Evolutionary conservation across 306 rosid genomes (phyloP).

Genomic region (Sesbania bispinosa): DNA sequence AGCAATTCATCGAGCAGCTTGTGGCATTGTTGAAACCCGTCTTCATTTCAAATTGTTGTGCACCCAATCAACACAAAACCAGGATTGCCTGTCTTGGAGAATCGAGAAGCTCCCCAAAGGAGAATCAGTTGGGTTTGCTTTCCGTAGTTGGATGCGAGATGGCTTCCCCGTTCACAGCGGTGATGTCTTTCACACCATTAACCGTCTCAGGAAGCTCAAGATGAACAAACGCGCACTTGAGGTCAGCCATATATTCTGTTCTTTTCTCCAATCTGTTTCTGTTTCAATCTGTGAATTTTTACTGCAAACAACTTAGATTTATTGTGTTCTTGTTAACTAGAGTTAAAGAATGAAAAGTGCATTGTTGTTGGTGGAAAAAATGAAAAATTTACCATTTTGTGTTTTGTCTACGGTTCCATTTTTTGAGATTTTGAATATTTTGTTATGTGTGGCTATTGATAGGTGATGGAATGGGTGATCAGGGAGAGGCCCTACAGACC

Average conservation of each 20-base stretch:
- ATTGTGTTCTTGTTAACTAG: not conserved
- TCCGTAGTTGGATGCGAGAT: slow-evolving; percentile 90
- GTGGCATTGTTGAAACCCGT: slow-evolving; percentile 6
- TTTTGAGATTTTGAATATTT: not conserved
- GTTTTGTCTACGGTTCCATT: not conserved
- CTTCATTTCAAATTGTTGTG: slow-evolving; percentile 33
- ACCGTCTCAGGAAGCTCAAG: slow-evolving; percentile 82
- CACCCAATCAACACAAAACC: slow-evolving; percentile 45
- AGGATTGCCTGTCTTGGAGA: slow-evolving; percentile 55
- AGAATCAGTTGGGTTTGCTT: slow-evolving; percentile 62
- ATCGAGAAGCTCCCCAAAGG: slow-evolving; percentile 67
- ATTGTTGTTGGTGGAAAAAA: not conserved
- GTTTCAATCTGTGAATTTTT: not conserved
- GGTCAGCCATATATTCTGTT: slow-evolving; percentile 29
- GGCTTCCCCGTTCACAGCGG: slow-evolving; percentile 79
- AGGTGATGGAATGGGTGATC: slow-evolving; percentile 98
- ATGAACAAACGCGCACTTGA: slow-evolving; percentile 82
- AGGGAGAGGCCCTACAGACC: slow-evolving; percentile 82
- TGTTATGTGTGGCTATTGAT: slow-evolving; percentile 29
- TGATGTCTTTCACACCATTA: slow-evolving; percentile 76
- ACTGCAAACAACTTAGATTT: not conserved
- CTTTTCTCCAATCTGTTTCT: not conserved
- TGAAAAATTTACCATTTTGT: not conserved
- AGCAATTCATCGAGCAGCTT: slow-evolving; percentile 64
- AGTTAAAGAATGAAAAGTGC: not conserved